phyloP scores from a whole-genome alignment of 192 early-diverging fungal species.

The Jimgerdemannia flammicorona region DNA sequence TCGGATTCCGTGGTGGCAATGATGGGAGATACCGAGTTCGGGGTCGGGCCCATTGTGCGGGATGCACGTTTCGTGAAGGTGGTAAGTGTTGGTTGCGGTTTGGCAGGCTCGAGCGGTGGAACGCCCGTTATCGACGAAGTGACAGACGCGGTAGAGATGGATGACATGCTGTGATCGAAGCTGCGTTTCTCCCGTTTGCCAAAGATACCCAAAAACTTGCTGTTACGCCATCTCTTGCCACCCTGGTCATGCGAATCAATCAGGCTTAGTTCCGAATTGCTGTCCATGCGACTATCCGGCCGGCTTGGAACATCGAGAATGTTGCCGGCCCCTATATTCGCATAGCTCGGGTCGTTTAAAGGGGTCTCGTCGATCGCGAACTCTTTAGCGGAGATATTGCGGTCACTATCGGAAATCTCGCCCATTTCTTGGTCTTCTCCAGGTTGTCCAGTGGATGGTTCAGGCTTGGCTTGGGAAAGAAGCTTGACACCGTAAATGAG shows the following conservation, averaged over 20 bases:
- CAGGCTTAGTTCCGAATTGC: background rate
- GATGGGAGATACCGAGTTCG: background rate
- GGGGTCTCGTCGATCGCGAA: background rate
- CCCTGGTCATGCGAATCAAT: background rate
- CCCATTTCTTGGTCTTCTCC: slow-evolving; percentile 1
- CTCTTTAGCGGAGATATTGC: background rate
- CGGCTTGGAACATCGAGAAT: background rate
- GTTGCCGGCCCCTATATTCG: background rate
- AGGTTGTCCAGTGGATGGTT: background rate
- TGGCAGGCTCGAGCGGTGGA: background rate
- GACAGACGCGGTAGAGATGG: background rate
- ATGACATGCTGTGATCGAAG: background rate
- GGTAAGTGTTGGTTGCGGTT: background rate
- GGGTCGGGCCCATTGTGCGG: background rate
- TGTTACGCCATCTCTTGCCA: background rate
- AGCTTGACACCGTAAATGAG: slow-evolving; percentile 52
- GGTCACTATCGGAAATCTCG: background rate
- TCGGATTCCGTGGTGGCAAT: background rate
- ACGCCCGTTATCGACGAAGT: background rate
- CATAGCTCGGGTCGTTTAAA: background rate
- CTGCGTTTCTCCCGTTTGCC: background rate
- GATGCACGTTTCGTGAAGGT: background rate
- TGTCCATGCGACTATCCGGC: background rate
- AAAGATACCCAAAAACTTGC: background rate
- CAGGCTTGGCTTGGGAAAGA: slow-evolving; percentile 39